A percentile compares a stretch with the other conserved stretches of the same genome.
Evolutionary conservation across 202 grass and related monocot species (phyloP).

Genomic region (Schoenoplectus triqueter): DNA sequence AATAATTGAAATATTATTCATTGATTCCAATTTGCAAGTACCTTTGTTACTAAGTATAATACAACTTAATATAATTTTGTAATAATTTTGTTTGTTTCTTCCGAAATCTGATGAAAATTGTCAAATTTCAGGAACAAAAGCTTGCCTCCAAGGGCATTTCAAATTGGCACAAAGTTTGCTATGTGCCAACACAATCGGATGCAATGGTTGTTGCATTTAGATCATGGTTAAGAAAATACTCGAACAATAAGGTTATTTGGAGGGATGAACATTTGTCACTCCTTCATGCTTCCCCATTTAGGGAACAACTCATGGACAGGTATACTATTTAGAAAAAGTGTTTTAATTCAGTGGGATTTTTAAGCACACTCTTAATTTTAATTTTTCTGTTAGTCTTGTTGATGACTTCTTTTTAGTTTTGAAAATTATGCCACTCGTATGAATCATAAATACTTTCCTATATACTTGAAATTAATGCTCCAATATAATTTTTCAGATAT

Average conservation of each 20-base stretch:
- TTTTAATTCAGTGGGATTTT: background rate
- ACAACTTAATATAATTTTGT: background rate
- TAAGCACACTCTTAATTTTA: background rate
- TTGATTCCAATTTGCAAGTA: too few species aligned
- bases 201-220: slow-evolving; percentile 55
- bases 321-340: background rate
- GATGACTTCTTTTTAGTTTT: too few species aligned
- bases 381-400: too few species aligned
- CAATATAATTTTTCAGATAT: too few species aligned
- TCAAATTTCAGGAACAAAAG: slow-evolving; percentile 44
- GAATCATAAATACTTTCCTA: too few species aligned
- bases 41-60: too few species aligned
- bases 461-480: too few species aligned
- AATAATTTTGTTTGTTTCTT: background rate
- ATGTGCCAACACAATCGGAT: slow-evolving; percentile 53
- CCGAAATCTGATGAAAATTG: background rate
- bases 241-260: slow-evolving; percentile 46
- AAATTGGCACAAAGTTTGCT: slow-evolving; percentile 50
- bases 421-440: too few species aligned
- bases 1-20: too few species aligned
- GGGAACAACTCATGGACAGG: slow-evolving; percentile 53
- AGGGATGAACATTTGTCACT: background rate
- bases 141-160: slow-evolving; percentile 40
- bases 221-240: slow-evolving; percentile 53
- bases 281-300: slow-evolving; percentile 41